A percentile compares a stretch with the other conserved stretches of the same genome.
These are phyloP conservation scores for Diplocarpon rosae DNA, from an alignment of 2,329 filamentous ascomycete genomes.

Conservation along the genomic window DNA sequence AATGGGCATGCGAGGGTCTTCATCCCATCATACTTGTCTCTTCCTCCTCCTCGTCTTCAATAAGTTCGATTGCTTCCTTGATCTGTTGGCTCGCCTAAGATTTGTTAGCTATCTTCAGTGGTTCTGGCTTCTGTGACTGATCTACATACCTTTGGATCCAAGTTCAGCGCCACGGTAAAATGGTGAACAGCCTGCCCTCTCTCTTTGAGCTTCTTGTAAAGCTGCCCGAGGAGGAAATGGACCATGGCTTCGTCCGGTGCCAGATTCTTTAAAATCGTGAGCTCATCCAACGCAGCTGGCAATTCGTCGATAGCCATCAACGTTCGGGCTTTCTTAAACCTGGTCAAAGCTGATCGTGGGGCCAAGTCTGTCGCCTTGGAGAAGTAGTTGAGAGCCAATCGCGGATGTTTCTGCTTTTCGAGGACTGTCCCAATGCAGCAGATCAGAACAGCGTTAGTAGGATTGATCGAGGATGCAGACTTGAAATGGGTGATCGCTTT, in stretches of 20 bases:
- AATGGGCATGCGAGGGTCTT: background rate
- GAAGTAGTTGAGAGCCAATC: constrained; percentile 71
- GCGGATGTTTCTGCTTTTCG: constrained; percentile 77
- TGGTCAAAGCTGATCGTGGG: constrained; percentile 68
- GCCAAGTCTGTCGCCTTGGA: constrained; percentile 72
- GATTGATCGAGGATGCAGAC: constrained; percentile 79
- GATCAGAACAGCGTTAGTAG: constrained; percentile 82
- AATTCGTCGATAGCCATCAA: constrained; percentile 65
- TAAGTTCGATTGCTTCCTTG: constrained; percentile 89
- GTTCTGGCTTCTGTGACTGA: background rate
- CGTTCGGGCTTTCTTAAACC: constrained; percentile 86
- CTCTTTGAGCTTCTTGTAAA: constrained; percentile 63
- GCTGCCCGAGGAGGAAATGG: constrained; percentile 83
- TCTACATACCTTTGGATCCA: constrained; percentile 80
- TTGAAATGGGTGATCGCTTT: constrained; percentile 88
- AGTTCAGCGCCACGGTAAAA: constrained; percentile 86
- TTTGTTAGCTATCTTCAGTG: constrained; percentile 11
- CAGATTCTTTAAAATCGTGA: constrained; percentile 80
- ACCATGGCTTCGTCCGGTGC: constrained; percentile 93
- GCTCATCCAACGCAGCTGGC: constrained; percentile 65
- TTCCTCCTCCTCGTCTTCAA: constrained; percentile 59
- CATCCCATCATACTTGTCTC: constrained; percentile 21
- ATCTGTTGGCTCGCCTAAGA: constrained; percentile 78
- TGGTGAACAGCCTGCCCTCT: constrained; percentile 77
- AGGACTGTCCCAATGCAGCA: constrained; percentile 86